Conservation (phyloP, 2,329 filamentous ascomycete genomes). For the Fusarium sp. region DNA sequence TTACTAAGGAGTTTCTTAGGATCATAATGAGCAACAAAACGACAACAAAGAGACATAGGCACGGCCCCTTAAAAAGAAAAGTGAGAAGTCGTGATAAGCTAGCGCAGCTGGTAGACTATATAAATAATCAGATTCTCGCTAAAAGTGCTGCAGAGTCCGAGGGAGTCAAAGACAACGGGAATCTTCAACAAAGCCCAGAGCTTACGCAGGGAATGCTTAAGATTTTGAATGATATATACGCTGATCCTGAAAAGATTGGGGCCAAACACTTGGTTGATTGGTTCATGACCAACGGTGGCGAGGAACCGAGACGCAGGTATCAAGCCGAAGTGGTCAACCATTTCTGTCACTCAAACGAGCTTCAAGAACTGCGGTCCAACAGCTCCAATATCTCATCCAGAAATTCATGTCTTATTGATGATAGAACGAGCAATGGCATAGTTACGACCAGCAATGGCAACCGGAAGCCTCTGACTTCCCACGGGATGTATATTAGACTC, state of each 20-base stretch:
- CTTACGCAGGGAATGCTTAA: background rate
- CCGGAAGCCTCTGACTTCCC: background rate
- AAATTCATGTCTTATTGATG: background rate
- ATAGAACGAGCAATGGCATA: background rate
- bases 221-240: background rate
- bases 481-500: background rate
- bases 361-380: background rate
- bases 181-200: background rate
- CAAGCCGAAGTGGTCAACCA: background rate
- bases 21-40: background rate
- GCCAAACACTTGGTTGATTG: background rate
- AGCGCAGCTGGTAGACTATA: background rate
- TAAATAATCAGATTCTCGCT: background rate
- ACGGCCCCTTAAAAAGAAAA: background rate
- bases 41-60: background rate
- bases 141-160: accelerated
- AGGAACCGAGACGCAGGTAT: background rate
- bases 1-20: background rate
- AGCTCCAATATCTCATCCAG: accelerated
- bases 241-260: accelerated
- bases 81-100: background rate
- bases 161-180: background rate
- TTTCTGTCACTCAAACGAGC: background rate
- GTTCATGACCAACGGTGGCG: background rate
- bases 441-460: accelerated